These are phyloP conservation scores for Acanthamoeba royreba DNA, from an alignment of 208 protist species.

Conservation along the genomic window DNA sequence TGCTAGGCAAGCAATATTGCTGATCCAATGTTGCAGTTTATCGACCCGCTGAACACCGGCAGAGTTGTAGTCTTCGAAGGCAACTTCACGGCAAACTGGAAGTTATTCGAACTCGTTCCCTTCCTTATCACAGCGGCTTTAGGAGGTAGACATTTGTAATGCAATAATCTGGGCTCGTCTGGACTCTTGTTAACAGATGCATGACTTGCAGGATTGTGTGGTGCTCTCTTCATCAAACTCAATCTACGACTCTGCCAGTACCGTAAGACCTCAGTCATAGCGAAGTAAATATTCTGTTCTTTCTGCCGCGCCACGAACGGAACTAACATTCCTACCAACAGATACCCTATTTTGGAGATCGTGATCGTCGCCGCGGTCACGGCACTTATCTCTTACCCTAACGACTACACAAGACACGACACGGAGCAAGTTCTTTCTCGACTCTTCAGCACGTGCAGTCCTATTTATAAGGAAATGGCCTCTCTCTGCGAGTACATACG, in stretches of 20 bases:
- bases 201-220: background rate
- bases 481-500: background rate
- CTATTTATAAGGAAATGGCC: background rate
- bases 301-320: too few relatives aligned
- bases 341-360: background rate
- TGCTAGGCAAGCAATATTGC: background rate
- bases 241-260: background rate
- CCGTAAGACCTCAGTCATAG: background rate
- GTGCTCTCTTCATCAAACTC: constrained; percentile 23
- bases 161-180: too few relatives aligned
- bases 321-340: too few relatives aligned
- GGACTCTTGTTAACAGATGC: too few relatives aligned
- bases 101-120: background rate
- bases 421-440: background rate
- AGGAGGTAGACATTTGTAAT: background rate
- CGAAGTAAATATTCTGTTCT: background rate
- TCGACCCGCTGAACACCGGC: constrained; percentile 4
- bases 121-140: background rate
- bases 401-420: background rate
- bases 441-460: background rate
- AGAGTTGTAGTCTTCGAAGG: background rate
- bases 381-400: background rate
- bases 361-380: background rate
- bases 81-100: background rate
- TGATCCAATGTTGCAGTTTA: background rate